Percentiles rank a stretch among this genome's conserved stretches.
Evolutionary conservation across 345 rosid genomes (phyloP).

Genomic region (Arabidopsis suecica): DNA sequence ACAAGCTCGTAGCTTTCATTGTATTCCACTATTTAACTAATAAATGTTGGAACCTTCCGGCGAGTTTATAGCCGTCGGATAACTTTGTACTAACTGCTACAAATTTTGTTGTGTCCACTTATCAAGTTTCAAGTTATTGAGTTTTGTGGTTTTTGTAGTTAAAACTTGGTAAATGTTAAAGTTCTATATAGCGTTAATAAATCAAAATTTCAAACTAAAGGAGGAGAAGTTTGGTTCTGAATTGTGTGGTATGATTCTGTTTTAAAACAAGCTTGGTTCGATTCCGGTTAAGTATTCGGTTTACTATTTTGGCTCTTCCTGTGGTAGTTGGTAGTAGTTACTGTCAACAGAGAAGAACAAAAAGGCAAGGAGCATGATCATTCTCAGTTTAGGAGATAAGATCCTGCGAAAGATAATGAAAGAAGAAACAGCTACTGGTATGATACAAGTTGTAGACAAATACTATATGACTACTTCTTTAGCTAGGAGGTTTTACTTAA

Average conservation of each 20-base stretch:
- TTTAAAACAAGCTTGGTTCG: not conserved
- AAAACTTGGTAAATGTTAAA: not conserved
- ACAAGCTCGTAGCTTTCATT: constrained; percentile 28
- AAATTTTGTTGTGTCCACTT: not conserved
- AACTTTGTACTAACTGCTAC: constrained; percentile 17
- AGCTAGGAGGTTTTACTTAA: not conserved
- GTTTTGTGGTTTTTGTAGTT: constrained; percentile 1
- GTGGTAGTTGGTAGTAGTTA: not conserved
- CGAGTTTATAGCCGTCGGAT: constrained; percentile 1
- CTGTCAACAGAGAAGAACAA: constrained; percentile 9
- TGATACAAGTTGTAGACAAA: constrained; percentile 2
- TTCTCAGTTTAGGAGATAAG: constrained; percentile 1
- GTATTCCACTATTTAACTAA: constrained; percentile 29
- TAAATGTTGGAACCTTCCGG: constrained; percentile 29
- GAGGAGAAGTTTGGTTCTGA: not conserved
- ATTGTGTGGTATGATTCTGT: not conserved
- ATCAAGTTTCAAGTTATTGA: not conserved
- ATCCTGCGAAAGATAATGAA: not conserved
- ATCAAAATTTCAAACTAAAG: not conserved
- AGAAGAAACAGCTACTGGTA: constrained; percentile 14
- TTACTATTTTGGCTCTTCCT: not conserved
- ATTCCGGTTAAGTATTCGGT: not conserved
- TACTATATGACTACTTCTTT: not conserved
- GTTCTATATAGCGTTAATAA: not conserved
- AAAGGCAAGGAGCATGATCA: constrained; percentile 3